Evolutionary conservation across 176 grass and related monocot species (phyloP).

Genomic region (maize (Zea mays)): DNA sequence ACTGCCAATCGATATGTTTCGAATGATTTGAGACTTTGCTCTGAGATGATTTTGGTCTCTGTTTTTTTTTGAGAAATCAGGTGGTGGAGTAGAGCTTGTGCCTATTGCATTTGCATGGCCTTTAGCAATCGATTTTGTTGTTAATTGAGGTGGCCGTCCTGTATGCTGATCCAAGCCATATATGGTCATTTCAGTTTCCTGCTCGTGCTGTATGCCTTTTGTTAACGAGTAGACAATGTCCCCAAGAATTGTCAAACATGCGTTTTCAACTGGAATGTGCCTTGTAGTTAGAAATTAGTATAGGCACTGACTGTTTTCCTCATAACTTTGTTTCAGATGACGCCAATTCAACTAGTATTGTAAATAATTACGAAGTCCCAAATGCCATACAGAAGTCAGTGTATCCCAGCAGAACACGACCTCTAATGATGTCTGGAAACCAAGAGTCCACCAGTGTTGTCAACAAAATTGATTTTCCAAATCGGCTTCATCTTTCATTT

Average conservation of each 20-base stretch:
- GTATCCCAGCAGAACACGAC: constrained; percentile 39
- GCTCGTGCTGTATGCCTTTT: neutral
- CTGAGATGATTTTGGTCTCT: neutral
- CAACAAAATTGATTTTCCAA: constrained; percentile 39
- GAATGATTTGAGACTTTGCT: neutral
- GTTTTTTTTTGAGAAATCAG: neutral
- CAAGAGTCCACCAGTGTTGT: constrained; percentile 31
- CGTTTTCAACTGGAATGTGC: neutral
- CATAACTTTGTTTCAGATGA: constrained; percentile 65
- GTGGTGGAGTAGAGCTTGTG: neutral
- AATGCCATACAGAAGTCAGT: constrained; percentile 52
- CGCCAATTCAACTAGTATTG: constrained; percentile 55
- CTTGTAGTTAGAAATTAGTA: neutral
- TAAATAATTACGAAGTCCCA: constrained; percentile 51
- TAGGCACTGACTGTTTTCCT: constrained; percentile 21
- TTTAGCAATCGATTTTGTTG: neutral
- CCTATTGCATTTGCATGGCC: neutral
- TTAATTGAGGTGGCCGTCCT: neutral
- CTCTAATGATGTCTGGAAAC: constrained; percentile 39
- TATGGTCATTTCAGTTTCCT: neutral
- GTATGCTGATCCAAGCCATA: neutral
- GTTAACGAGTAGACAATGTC: neutral
- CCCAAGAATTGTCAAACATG: neutral
- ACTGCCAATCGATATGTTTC: neutral
- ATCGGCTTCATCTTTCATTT: constrained; percentile 47